These are phyloP conservation scores for Begonia loranthoides DNA, from an alignment of 306 rosid species.

Conservation along the genomic window DNA sequence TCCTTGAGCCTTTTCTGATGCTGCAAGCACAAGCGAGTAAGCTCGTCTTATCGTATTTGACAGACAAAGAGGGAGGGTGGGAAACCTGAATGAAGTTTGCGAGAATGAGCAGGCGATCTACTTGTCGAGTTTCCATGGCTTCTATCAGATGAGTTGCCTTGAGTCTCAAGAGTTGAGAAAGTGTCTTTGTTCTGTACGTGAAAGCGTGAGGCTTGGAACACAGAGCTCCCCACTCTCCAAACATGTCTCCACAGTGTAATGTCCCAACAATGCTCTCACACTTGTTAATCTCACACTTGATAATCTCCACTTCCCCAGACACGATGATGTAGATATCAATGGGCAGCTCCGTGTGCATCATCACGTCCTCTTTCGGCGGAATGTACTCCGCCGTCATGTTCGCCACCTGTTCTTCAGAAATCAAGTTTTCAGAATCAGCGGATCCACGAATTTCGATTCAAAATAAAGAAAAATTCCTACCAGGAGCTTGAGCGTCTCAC, in stretches of 20 bases:
- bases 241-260: conserved; percentile 46
- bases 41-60: neutral
- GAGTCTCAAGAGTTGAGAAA: conserved; percentile 73
- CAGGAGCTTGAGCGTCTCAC: conserved; percentile 41
- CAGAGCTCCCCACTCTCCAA: conserved; percentile 76
- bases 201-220: conserved; percentile 49
- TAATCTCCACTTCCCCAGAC: conserved; percentile 79
- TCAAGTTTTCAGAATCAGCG: neutral
- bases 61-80: neutral
- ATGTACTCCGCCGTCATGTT: conserved; percentile 80
- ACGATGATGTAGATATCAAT: conserved; percentile 80
- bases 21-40: conserved; percentile 11
- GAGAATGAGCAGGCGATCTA: conserved; percentile 41
- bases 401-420: conserved; percentile 35
- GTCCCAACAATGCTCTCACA: conserved; percentile 35
- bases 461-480: conserved; percentile 20
- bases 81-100: conserved; percentile 63
- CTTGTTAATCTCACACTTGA: conserved; percentile 52
- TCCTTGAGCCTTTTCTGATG: conserved; percentile 53
- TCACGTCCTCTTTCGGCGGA: conserved; percentile 89
- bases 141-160: conserved; percentile 47
- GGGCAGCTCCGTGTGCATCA: conserved; percentile 60
- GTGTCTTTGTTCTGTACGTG: conserved; percentile 71
- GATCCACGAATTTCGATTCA: neutral
- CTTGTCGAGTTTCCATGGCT: conserved; percentile 39